Evolutionary conservation across 1,284 basidiomycete genomes (phyloP).

Genomic region (Pseudozyma sp.): DNA sequence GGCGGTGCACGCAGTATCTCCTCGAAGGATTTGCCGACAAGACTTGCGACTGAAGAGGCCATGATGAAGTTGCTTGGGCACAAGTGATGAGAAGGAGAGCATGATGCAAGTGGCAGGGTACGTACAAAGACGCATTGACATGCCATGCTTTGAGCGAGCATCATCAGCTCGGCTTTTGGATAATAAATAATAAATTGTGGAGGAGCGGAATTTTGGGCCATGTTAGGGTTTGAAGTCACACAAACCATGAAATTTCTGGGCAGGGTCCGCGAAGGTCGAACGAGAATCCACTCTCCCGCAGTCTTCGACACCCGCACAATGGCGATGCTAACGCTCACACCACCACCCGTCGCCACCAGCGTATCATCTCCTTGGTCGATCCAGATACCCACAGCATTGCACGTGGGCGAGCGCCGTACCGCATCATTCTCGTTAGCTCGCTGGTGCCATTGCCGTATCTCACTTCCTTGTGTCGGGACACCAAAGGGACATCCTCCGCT

Average conservation of each 20-base stretch:
- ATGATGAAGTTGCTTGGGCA: not conserved
- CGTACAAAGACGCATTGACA: not conserved
- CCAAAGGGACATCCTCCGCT: not conserved
- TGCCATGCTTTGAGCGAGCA: too few species aligned
- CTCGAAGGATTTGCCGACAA: constrained; percentile 25
- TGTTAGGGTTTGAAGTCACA: not conserved
- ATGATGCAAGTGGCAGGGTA: not conserved
- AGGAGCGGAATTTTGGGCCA: not conserved
- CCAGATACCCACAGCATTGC: too few species aligned
- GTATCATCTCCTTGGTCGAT: not conserved
- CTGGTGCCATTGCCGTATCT: too few species aligned
- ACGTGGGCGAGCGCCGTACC: too few species aligned
- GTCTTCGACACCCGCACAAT: constrained; percentile 2
- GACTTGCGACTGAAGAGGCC: constrained; percentile 9
- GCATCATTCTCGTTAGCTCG: too few species aligned
- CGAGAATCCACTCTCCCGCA: constrained; percentile 8
- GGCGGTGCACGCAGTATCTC: constrained; percentile 28
- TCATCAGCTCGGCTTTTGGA: too few species aligned
- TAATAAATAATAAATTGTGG: too few species aligned
- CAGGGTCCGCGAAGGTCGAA: constrained; percentile 17
- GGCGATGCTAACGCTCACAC: not conserved
- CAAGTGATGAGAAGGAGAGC: not conserved
- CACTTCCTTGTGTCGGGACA: too few species aligned
- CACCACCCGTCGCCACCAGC: constrained; percentile 4
- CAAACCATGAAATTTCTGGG: not conserved